These are phyloP conservation scores for Ambrosiella xylebori DNA, from an alignment of 2,329 filamentous ascomycete species.

Conservation along the genomic window DNA sequence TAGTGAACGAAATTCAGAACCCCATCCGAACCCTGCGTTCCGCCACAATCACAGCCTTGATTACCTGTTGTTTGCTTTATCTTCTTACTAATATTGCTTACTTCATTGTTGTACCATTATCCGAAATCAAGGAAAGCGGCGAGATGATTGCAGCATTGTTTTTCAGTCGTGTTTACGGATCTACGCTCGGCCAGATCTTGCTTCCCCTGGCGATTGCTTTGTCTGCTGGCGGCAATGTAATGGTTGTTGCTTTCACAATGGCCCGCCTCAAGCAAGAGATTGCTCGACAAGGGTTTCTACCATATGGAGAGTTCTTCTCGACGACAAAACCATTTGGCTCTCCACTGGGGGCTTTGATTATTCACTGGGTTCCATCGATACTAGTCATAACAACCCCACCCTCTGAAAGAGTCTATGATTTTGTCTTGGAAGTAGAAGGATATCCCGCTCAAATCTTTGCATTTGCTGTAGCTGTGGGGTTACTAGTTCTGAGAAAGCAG, in stretches of 20 bases:
- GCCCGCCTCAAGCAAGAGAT: constrained; percentile 56
- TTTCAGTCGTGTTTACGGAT: constrained; percentile 46
- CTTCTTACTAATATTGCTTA: constrained; percentile 47
- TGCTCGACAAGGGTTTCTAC: constrained; percentile 52
- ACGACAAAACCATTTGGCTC: constrained; percentile 50
- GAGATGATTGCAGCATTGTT: constrained; percentile 53
- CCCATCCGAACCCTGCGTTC: constrained; percentile 48
- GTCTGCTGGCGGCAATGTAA: constrained; percentile 53
- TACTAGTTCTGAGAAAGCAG: constrained; percentile 42
- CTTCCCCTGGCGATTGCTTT: constrained; percentile 48
- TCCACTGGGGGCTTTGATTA: constrained; percentile 47
- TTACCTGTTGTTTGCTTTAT: constrained; percentile 46
- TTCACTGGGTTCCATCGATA: constrained; percentile 51
- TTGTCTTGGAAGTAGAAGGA: constrained; percentile 55
- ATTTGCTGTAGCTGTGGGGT: constrained; percentile 37
- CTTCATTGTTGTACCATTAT: constrained; percentile 47
- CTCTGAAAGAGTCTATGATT: constrained; percentile 49
- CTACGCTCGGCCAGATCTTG: constrained; percentile 35
- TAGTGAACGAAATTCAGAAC: constrained; percentile 53
- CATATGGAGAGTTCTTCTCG: constrained; percentile 41
- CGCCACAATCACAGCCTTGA: constrained; percentile 40
- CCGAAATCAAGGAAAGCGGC: constrained; percentile 48
- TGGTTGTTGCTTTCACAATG: constrained; percentile 54
- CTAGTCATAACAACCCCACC: constrained; percentile 50
- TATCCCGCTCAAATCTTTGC: constrained; percentile 47